Percentiles rank a stretch among this genome's conserved stretches.
These are phyloP conservation scores for Aspergillus fructus DNA, from an alignment of 2,329 filamentous ascomycete genomes.

Conservation along the genomic window DNA sequence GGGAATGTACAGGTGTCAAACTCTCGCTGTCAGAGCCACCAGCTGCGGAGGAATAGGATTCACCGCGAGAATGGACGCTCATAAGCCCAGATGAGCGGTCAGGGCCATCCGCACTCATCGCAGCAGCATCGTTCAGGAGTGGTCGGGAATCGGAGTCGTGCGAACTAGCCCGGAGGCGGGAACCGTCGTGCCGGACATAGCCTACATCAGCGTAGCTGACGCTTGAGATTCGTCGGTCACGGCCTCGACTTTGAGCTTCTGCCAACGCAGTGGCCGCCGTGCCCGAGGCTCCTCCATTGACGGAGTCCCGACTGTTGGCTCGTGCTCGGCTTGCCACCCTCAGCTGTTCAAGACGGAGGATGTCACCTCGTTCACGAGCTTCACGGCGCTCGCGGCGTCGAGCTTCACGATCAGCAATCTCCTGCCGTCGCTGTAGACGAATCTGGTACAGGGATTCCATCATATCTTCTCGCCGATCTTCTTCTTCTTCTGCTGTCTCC, in stretches of 20 bases:
- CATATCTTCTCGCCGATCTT: conserved; percentile 75
- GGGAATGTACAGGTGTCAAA: conserved; percentile 28
- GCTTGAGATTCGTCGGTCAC: conserved; percentile 47
- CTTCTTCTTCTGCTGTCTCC: conserved; percentile 75
- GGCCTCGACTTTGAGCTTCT: conserved; percentile 45
- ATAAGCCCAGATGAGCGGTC: conserved; percentile 28
- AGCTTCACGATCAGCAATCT: conserved; percentile 75
- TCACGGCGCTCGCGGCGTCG: conserved; percentile 68
- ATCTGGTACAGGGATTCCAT: conserved; percentile 95
- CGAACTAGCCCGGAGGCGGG: conserved; percentile 47
- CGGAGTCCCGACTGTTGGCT: conserved; percentile 30
- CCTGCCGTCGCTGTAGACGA: conserved; percentile 70
- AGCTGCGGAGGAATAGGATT: conserved; percentile 37
- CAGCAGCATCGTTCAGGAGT: conserved; percentile 40
- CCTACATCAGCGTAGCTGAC: conserved; percentile 50
- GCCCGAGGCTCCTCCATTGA: conserved; percentile 35
- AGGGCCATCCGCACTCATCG: conserved; percentile 29
- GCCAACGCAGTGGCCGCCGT: conserved; percentile 40
- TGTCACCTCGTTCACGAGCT: conserved; percentile 70
- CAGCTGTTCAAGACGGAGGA: conserved; percentile 65
- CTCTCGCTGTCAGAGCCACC: conserved; percentile 29
- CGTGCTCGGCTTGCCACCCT: conserved; percentile 56
- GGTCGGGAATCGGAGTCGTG: conserved; percentile 49
- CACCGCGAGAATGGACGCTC: conserved; percentile 30
- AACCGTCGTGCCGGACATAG: conserved; percentile 50